phyloP scores from a whole-genome alignment of 2,329 filamentous ascomycete species.

The Fusarium udum region DNA sequence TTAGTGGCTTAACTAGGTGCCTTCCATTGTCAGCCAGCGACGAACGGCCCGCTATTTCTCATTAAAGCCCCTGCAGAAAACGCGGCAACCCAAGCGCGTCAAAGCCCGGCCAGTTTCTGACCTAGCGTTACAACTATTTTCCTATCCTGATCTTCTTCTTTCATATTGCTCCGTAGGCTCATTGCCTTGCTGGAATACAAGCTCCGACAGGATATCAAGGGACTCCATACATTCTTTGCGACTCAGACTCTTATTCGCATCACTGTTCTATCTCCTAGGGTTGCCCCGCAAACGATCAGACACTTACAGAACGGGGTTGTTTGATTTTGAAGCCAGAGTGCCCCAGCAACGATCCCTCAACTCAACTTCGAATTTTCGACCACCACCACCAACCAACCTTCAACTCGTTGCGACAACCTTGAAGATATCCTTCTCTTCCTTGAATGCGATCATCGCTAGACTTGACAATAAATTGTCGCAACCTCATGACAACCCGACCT shows the following conservation, averaged over 20 bases:
- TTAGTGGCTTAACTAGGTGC: not conserved
- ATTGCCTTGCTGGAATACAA: constrained; percentile 19
- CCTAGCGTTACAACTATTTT: constrained; percentile 28
- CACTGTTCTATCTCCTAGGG: not conserved
- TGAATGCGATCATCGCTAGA: not conserved
- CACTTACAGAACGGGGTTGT: constrained; percentile 8
- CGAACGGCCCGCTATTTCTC: constrained; percentile 25
- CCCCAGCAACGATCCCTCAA: constrained; percentile 28
- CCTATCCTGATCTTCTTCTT: constrained; percentile 10
- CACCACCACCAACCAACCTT: not conserved
- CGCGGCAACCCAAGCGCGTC: constrained; percentile 38
- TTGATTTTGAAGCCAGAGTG: constrained; percentile 15
- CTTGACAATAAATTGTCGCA: not conserved
- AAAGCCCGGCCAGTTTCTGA: constrained; percentile 10
- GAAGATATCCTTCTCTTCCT: not conserved
- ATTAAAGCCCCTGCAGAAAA: constrained; percentile 43
- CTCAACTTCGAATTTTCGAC: constrained; percentile 12
- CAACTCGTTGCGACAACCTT: not conserved
- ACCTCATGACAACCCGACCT: constrained; percentile 14
- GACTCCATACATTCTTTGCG: not conserved
- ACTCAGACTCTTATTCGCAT: not conserved
- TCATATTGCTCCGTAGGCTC: constrained; percentile 22
- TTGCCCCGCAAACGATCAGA: not conserved
- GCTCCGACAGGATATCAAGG: not conserved
- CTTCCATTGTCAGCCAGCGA: constrained; percentile 7